Percentiles rank a stretch among this genome's conserved stretches.
Conservation (phyloP, 345 rosid genomes). For the Heritiera littoralis region DNA sequence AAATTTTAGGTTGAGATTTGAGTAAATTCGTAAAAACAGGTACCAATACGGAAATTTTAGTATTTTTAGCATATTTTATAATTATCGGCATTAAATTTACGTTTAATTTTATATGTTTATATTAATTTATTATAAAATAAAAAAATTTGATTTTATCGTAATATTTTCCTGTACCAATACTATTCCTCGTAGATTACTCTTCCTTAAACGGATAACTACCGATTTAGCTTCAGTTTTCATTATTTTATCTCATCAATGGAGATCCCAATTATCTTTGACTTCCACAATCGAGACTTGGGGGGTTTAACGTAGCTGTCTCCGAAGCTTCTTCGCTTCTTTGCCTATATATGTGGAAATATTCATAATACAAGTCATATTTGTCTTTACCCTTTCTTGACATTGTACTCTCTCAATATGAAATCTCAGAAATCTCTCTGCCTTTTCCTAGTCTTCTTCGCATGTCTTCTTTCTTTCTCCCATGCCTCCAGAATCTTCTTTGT, state of each 20-base stretch:
- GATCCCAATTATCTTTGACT: not conserved
- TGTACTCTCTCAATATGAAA: slow-evolving; percentile 26
- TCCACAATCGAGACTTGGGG: not conserved
- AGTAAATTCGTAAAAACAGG: not conserved
- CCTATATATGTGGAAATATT: not conserved
- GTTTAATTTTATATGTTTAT: no score
- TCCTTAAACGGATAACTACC: not conserved
- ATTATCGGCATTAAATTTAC: no score
- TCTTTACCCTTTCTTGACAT: no score
- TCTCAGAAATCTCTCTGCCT: slow-evolving; percentile 25
- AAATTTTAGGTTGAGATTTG: not conserved
- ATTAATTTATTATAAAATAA: no score
- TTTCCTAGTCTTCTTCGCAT: slow-evolving; percentile 29
- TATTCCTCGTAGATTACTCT: not conserved
- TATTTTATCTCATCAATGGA: not conserved
- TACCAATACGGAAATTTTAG: no score
- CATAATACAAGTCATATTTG: not conserved
- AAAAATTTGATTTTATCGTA: no score
- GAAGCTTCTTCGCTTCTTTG: not conserved
- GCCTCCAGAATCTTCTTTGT: slow-evolving; percentile 44
- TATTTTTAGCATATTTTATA: no score
- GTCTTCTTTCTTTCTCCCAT: slow-evolving; percentile 30
- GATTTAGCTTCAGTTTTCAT: not conserved
- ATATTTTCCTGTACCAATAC: no score
- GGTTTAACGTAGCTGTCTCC: not conserved